These are phyloP conservation scores for Saccharum spontaneum DNA, from an alignment of 176 grass and related monocot species.

Conservation along the genomic window DNA sequence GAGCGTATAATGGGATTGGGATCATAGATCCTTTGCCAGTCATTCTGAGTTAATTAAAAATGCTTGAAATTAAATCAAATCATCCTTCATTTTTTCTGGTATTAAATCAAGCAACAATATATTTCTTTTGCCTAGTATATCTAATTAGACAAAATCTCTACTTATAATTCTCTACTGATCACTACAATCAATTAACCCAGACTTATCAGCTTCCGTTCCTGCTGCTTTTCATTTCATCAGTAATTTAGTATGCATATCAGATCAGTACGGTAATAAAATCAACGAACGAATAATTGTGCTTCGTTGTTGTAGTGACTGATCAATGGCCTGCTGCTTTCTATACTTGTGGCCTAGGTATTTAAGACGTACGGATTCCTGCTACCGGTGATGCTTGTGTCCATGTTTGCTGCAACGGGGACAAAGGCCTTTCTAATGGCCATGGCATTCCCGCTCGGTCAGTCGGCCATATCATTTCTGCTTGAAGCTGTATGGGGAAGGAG, in stretches of 20 bases:
- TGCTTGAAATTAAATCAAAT: not conserved
- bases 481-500: slow-evolving; percentile 48
- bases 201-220: not conserved
- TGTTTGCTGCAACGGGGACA: slow-evolving; percentile 58
- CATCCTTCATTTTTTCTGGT: not conserved
- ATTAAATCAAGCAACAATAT: not conserved
- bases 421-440: slow-evolving; percentile 87
- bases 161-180: not conserved
- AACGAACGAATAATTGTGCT: not conserved
- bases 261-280: not conserved
- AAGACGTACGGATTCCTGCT: slow-evolving; percentile 61
- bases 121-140: not conserved
- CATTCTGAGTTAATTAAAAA: not conserved
- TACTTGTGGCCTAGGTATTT: slow-evolving; percentile 39
- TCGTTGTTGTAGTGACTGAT: not conserved
- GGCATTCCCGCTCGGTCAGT: slow-evolving; percentile 73
- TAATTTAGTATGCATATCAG: not conserved
- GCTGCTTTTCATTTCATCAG: not conserved
- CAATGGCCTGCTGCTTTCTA: not conserved
- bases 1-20: not conserved
- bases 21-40: not conserved
- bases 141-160: not conserved
- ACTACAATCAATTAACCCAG: not conserved
- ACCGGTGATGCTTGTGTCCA: slow-evolving; percentile 63
- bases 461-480: slow-evolving; percentile 56